A percentile compares a stretch with the other conserved stretches of the same genome.
Conservation (phyloP, 2,329 filamentous ascomycete genomes). For the Lasiodiplodia sp. region DNA sequence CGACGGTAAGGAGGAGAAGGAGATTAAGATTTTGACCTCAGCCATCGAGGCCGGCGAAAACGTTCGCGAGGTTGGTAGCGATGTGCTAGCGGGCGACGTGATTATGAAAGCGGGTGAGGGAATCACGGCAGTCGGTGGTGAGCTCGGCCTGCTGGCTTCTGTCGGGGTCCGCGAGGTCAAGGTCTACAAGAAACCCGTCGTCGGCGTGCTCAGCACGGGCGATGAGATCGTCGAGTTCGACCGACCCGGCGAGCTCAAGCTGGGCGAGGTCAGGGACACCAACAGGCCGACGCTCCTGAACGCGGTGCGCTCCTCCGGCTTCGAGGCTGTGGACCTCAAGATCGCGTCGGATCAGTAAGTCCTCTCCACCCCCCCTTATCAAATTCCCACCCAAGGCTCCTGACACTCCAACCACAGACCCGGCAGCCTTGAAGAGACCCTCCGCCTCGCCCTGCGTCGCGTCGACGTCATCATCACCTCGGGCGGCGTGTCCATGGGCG, state of each 20-base stretch:
- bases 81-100: constrained; percentile 72
- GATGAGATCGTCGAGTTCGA: constrained; percentile 88
- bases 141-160: constrained; percentile 87
- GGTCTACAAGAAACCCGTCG: constrained; percentile 76
- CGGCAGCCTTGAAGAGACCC: constrained; percentile 75
- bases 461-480: constrained; percentile 89
- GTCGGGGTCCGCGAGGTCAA: constrained; percentile 76
- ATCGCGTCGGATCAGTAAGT: constrained; percentile 75
- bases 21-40: constrained; percentile 84
- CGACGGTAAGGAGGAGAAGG: constrained; percentile 83
- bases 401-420: constrained; percentile 51
- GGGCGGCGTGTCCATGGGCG: constrained; percentile 96
- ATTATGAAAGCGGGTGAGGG: constrained; percentile 80
- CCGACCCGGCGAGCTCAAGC: constrained; percentile 65
- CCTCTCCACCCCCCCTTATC: not conserved
- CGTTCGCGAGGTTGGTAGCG: constrained; percentile 88
- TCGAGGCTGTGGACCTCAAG: constrained; percentile 81
- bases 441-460: constrained; percentile 75
- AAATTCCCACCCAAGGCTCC: not conserved
- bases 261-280: constrained; percentile 91
- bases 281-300: constrained; percentile 89
- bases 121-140: constrained; percentile 87
- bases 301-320: constrained; percentile 76
- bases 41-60: constrained; percentile 82
- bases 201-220: constrained; percentile 91